Conservation (phyloP, 1,284 basidiomycete species). For the Cryptococcus sp. region DNA sequence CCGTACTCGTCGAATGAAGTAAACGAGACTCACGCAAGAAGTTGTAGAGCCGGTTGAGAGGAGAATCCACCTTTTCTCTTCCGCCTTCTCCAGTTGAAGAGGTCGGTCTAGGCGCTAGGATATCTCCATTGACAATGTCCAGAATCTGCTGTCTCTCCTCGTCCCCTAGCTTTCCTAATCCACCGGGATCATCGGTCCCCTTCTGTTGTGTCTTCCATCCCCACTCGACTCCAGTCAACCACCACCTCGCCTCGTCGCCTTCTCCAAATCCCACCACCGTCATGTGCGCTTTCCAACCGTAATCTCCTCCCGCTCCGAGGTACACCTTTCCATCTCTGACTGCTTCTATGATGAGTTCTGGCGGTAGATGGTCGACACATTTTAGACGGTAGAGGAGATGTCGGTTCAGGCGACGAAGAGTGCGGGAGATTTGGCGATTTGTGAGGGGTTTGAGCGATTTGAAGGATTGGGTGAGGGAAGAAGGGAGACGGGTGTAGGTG, state of each 20-base stretch:
- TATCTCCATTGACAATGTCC: conserved; percentile 35
- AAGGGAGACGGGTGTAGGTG: conserved; percentile 33
- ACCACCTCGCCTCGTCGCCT: conserved; percentile 33
- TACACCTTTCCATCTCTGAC: conserved; percentile 35
- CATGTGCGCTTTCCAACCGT: conserved; percentile 35
- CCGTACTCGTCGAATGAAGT: not conserved
- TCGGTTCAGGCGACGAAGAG: conserved; percentile 30
- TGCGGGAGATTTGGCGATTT: conserved; percentile 23
- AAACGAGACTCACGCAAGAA: conserved; percentile 30
- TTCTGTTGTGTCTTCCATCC: conserved; percentile 26
- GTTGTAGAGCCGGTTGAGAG: conserved; percentile 38
- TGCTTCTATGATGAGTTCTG: conserved; percentile 31
- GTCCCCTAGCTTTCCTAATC: conserved; percentile 16
- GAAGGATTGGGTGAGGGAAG: conserved; percentile 30
- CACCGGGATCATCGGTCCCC: conserved; percentile 20
- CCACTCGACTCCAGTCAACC: conserved; percentile 42
- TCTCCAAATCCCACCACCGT: conserved; percentile 36
- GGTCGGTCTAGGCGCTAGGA: conserved; percentile 21
- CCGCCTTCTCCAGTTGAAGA: not conserved
- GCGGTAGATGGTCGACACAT: conserved; percentile 38
- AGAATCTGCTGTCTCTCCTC: conserved; percentile 37
- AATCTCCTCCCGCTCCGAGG: conserved; percentile 20
- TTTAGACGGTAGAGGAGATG: conserved; percentile 37
- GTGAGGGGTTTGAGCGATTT: conserved; percentile 27
- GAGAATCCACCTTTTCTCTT: conserved; percentile 26